Base-by-base conservation (phyloP, 2,329 filamentous ascomycete genomes). In the Neurospora crassa region DNA sequence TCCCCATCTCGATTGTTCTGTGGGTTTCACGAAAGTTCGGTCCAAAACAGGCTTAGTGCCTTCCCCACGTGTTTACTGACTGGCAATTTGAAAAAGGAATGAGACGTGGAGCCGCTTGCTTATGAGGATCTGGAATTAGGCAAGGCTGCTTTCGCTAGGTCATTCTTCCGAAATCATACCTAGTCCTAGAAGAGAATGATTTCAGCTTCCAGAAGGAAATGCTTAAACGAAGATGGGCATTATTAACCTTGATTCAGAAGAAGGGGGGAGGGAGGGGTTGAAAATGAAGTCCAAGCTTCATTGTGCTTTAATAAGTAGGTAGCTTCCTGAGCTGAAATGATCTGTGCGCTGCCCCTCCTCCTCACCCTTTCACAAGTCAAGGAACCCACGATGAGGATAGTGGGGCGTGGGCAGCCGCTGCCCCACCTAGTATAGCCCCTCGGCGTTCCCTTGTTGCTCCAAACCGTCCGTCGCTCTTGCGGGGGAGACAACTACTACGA, bases 11-110 rank as follows among this genome's bases (percentile, higher is more conserved):
- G 40, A 24, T 70, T 43, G 40, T 68, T 69, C 14, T 70, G 5
- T n/a, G 29, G 79, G 70, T 67, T 80, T 81, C 79, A 78, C 29
- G 79, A 81, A 80, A 73, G 71, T 80, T 80, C 79, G 72, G 74
- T 77, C 74, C 76, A 14, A 70, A 78, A 74, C 3, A 3, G 73
- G 77, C 68, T 73, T 79, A 79, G 77, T 76, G 73, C 34, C 11
- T 53, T 53, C 69, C 47, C 47, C 47, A 59, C 24, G 47, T 34
- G 47, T 10, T 59, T 59, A 34, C 14, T 34, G 24, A 24, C 47
- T 59, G 24, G 47, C 24, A 59, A 59, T 59, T 59, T 59, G 47
- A 24, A 59, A 59, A 59, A 59, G 47, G 47, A 59, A 59, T 59
- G 47, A 59, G 47, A 59, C 24, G 24, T 34, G 47, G 47, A 59